A percentile compares a stretch with the other conserved stretches of the same genome.
Evolutionary conservation across 2,329 filamentous ascomycete species (phyloP).

Genomic region (Ophiocordyceps camponoti-rufipedis): DNA sequence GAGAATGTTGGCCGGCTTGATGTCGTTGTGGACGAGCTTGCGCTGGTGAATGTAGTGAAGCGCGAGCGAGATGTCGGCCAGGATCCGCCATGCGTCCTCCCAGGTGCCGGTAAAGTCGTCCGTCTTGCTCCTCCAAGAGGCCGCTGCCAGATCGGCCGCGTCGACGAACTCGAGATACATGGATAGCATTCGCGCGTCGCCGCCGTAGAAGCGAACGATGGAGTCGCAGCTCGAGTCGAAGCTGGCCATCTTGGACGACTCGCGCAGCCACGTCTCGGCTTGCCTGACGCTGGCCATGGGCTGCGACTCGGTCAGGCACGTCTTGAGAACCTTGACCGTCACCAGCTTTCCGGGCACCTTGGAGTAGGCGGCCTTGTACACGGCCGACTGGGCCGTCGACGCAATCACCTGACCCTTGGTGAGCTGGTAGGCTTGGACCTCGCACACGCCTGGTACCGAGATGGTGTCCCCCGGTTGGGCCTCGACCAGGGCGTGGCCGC

Average conservation of each 20-base stretch:
- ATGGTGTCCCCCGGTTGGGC: conserved; percentile 29
- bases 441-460: conserved; percentile 27
- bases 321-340: conserved; percentile 44
- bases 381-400: conserved; percentile 32
- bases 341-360: conserved; percentile 33
- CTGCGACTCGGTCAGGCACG: conserved; percentile 16
- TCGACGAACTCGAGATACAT: conserved; percentile 45
- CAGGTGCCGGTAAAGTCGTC: conserved; percentile 32
- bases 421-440: conserved; percentile 33
- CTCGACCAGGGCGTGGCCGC: conserved; percentile 32
- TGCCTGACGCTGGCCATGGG: conserved; percentile 27
- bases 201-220: conserved; percentile 39
- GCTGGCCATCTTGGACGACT: conserved; percentile 27
- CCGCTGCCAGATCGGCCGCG: conserved; percentile 31
- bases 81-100: conserved; percentile 30
- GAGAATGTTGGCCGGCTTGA: conserved; percentile 43
- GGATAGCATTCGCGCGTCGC: conserved; percentile 39
- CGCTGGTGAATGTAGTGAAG: conserved; percentile 37
- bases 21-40: conserved; percentile 39
- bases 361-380: conserved; percentile 36
- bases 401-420: conserved; percentile 39
- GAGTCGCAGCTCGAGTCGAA: conserved; percentile 32
- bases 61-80: conserved; percentile 34
- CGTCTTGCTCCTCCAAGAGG: conserved; percentile 27
- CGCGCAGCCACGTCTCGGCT: conserved; percentile 40